phyloP scores from a whole-genome alignment of 169 alveolate genomes.

The Eimeria acervulina region DNA sequence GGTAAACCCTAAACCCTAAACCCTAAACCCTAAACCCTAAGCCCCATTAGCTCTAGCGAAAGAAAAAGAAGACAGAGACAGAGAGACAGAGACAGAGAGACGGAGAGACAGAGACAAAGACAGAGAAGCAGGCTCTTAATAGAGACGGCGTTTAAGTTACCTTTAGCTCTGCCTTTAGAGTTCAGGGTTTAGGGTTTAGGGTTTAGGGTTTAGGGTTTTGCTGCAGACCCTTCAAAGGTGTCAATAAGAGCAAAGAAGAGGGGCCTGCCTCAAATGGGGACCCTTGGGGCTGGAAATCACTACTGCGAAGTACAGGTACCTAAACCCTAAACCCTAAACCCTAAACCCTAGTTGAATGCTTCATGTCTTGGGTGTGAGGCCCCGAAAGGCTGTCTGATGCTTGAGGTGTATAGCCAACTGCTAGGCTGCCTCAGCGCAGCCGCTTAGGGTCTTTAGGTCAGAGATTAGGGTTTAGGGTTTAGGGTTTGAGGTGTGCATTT shows the following conservation, averaged over 20 bases:
- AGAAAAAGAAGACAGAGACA: too few species aligned
- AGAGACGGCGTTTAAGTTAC: background rate
- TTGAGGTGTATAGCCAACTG: too few species aligned
- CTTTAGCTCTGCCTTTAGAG: background rate
- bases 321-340: background rate
- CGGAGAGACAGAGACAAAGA: too few species aligned
- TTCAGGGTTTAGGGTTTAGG: conserved; percentile 50
- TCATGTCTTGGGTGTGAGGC: background rate
- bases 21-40: conserved; percentile 12
- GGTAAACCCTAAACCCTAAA: conserved; percentile 38
- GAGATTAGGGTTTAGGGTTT: conserved; percentile 5
- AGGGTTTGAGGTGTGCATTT: conserved; percentile 6
- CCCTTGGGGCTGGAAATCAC: conserved; percentile 96
- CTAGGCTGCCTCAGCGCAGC: background rate
- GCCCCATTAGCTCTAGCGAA: background rate
- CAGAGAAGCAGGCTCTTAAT: too few species aligned
- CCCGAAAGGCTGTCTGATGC: too few species aligned
- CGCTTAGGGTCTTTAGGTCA: background rate
- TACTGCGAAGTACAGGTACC: conserved; percentile 94
- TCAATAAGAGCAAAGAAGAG: conserved; percentile 92
- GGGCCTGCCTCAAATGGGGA: conserved; percentile 95
- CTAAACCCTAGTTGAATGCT: background rate
- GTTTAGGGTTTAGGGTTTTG: conserved; percentile 30
- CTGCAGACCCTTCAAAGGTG: conserved; percentile 90
- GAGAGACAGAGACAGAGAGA: too few species aligned